Evolutionary conservation across 331 rosid species (phyloP).

Genomic region (Spiraea crenata): DNA sequence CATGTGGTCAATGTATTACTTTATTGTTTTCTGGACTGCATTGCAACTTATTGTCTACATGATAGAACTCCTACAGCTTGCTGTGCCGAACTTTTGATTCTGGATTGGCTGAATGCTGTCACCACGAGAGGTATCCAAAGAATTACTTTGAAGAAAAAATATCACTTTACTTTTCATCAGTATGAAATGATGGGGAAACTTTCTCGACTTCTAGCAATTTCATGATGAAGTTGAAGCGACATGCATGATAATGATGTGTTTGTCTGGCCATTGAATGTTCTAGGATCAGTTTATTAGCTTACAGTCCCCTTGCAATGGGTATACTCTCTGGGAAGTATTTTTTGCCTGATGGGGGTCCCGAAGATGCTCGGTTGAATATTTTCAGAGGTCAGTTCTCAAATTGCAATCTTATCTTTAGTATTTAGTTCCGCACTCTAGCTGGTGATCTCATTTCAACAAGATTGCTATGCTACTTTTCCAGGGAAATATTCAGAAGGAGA

Average conservation of each 20-base stretch:
- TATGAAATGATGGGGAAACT: neutral
- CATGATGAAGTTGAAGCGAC: neutral
- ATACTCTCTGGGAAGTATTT: constrained; percentile 90
- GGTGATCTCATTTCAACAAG: constrained; percentile 15
- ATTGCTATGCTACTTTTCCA: constrained; percentile 29
- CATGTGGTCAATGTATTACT: neutral
- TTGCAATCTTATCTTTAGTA: neutral
- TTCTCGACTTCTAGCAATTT: neutral
- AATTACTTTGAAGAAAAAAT: neutral
- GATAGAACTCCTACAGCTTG: constrained; percentile 80
- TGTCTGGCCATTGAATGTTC: constrained; percentile 9
- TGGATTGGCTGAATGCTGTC: constrained; percentile 90
- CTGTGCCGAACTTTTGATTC: constrained; percentile 84
- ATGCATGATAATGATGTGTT: neutral
- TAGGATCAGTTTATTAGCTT: constrained; percentile 82
- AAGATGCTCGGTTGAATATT: constrained; percentile 68
- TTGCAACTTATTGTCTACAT: constrained; percentile 21
- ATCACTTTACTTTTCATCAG: neutral
- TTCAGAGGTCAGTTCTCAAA: constrained; percentile 56
- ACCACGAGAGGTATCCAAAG: constrained; percentile 73
- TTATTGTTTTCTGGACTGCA: constrained; percentile 3
- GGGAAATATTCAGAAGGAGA: constrained; percentile 89
- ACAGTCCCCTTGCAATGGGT: constrained; percentile 97
- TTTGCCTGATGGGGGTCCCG: constrained; percentile 50
- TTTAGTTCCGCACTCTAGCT: constrained; percentile 4